Evolutionary conservation across 129 eudicot genomes (phyloP), one percentile per base, ranked within the genome.

Genomic region (Silybum marianum): DNA sequence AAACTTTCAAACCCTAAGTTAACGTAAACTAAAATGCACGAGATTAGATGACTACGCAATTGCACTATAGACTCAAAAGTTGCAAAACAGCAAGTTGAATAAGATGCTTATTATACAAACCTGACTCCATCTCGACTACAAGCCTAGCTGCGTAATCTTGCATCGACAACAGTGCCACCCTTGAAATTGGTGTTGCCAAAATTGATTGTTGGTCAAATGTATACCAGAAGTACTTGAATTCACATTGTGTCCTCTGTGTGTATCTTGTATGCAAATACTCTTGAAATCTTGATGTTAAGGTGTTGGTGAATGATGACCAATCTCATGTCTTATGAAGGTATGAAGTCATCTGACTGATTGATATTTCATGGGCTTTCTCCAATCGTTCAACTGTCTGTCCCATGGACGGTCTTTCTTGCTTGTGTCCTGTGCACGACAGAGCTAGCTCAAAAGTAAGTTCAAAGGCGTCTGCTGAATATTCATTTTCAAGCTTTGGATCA

Each of bases 391-490:
- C 88, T 19, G 87, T 89, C 67, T 85, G 83, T 66, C 73, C 85
- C 89, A 87, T 91, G n/a, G 92, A 83, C 14, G 95, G 95, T 40
- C 91, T 38, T 60, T 85, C 74, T 81, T 79, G 84, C 82, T 85
- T 85, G 73, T 40, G 83, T 48, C 86, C 81, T 5, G 88, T 91
- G 87, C 96, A 91, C 18, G 88, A 87, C 9, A 91, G 18, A 69
- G 92, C 92, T 66, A 90, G 42, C 85, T 83, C 63, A 78, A 90
- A 83, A 4, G 58, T 32, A 73, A 83, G 81, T 66, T 83, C 83
- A 72, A 90, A 90, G 1, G 90, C 93, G 58, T 90, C 90, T 69
- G 74, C 79, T 26, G 91, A 86, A 83, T 81, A 90, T 78, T 86
- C 87, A 7, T 88, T 91, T 51, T 79, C 79, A 44, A 90, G 91